Conservation (phyloP, 257 asterid species). For the Solanum arcanum region DNA sequence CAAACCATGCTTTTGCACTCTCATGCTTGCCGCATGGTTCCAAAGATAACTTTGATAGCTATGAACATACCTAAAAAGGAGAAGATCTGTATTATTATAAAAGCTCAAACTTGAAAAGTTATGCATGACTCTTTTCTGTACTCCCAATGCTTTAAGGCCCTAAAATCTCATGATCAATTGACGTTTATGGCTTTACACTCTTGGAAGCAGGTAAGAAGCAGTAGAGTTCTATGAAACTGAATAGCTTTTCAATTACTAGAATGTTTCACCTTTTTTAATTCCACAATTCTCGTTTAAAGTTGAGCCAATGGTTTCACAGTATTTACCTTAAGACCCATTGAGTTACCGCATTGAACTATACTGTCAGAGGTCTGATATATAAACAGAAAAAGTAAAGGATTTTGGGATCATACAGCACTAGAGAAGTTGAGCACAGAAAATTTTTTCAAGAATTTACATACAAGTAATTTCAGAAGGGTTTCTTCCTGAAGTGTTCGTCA, state of each 20-base stretch:
- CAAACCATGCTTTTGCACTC: conserved; percentile 79
- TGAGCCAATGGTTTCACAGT: not conserved
- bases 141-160: not conserved
- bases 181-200: not conserved
- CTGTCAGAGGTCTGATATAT: not conserved
- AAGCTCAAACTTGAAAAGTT: not conserved
- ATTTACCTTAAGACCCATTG: not conserved
- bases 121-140: not conserved
- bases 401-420: not conserved
- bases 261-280: not conserved
- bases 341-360: not conserved
- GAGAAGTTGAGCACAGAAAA: not conserved
- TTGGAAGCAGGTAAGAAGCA: not conserved
- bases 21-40: conserved; percentile 89
- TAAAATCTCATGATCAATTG: not conserved
- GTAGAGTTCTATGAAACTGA: not conserved
- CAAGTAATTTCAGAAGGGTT: not conserved
- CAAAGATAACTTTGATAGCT: conserved; percentile 95
- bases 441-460: not conserved
- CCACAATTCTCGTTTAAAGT: not conserved
- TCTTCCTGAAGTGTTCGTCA: not conserved
- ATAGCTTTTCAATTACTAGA: not conserved
- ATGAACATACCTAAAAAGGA: conserved; percentile 73
- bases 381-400: not conserved
- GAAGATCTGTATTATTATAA: conserved; percentile 14